Base-by-base conservation (phyloP, 148 eudicot species). In the Rhododendron ferrugineum region DNA sequence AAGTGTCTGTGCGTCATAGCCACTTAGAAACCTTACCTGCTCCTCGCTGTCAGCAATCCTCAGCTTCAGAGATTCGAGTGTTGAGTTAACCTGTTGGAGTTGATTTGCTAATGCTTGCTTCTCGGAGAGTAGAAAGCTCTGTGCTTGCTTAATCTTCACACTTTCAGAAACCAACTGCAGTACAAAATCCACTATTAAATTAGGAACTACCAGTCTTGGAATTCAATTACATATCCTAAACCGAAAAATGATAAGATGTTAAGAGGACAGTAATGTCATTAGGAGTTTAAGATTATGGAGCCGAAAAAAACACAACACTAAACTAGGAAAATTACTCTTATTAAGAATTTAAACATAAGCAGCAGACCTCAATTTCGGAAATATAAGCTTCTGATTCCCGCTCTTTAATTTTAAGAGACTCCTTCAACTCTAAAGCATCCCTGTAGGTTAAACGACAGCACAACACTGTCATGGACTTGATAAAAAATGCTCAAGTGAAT, bases 111-210 rank as follows among this genome's bases (percentile, higher is more conserved):
- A 85, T 50, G 88, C 88, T 84, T 96, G 93, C 85, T 95, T 96
- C 88, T 95, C 97, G 47, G 94, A 89, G 8, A 86, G 88, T 87
- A 95, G 91, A 72, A 87, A 80, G 82, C 79, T 94, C 81, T 93
- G 95, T 77, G 93, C 90, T 85, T 96, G 99, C 89, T 94, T 94
- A 85, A 91, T 90, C 94, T 93, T 95, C 87, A 96, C 99, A 89
- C 99, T 96, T 85, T 96, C 99, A 62, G 99, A 95, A 83, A 95
- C 98, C 85, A 96, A 91, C 99, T 96, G 92, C 85, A 88, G 50
- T 40, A 86, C 10, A 79, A 86, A 58, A 62, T n/a, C 66, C 23
- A 84, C 62, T 18, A 47, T 32, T 15, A 79, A 32, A 75, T 79
- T 32, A 80, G 72, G 49, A 40, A 76, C 50, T 26, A 82, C 49